These are phyloP conservation scores for Stachybotrys chlorohalonatus DNA, from an alignment of 2,329 filamentous ascomycete genomes.

Conservation along the genomic window DNA sequence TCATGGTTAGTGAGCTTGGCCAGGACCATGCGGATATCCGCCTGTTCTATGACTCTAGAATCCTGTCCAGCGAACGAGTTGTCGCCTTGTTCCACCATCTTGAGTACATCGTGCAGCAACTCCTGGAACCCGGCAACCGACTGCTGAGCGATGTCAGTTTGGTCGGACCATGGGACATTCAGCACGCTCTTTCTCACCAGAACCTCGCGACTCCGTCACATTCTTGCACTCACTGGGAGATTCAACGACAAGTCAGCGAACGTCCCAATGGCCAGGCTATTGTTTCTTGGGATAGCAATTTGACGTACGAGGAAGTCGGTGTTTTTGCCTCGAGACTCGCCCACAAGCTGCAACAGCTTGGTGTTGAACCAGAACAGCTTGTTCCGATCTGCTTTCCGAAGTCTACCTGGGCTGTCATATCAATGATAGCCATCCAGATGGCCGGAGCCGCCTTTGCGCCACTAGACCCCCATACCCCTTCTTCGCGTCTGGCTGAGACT, in stretches of 20 bases:
- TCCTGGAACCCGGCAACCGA: not conserved
- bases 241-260: constrained; percentile 22
- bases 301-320: constrained; percentile 4
- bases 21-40: not conserved
- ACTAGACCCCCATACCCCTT: constrained; percentile 6
- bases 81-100: not conserved
- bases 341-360: constrained; percentile 3
- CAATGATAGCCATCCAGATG: constrained; percentile 9
- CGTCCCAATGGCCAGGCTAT: constrained; percentile 1
- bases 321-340: constrained; percentile 1
- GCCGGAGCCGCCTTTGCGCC: constrained; percentile 9
- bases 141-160: not conserved
- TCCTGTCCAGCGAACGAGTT: not conserved
- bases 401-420: constrained; percentile 7
- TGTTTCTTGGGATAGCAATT: constrained; percentile 6
- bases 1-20: not conserved
- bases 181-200: not conserved
- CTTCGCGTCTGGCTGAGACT: not conserved
- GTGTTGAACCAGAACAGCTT: constrained; percentile 3
- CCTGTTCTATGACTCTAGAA: not conserved
- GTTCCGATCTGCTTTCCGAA: constrained; percentile 10
- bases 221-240: constrained; percentile 2
- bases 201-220: not conserved
- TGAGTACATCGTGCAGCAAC: not conserved
- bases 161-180: not conserved